Evolutionary conservation across 2,329 filamentous ascomycete species (phyloP), one percentile per base, ranked within the genome.

Genomic region (Fusarium sp.): DNA sequence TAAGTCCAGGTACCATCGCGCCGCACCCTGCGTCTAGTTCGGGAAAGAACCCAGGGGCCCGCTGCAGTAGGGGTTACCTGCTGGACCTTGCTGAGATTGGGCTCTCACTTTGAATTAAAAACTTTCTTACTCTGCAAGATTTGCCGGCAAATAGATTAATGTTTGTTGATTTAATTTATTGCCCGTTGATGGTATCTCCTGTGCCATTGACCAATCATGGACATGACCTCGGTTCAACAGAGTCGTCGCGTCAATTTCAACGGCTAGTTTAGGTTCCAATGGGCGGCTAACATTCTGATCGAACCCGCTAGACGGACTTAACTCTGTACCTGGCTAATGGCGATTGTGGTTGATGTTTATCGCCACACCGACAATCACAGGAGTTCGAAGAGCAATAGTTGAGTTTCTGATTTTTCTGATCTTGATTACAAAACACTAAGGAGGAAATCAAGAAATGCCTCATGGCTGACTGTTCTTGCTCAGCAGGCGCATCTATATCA

Each of bases 1-100:
- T 72, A 71, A 61, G 69, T 55, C 43, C 64, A 71, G 68, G 59
- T 66, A 61, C 63, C 63, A 71, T 70, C 67, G 54, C 41, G 58
- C 59, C 46, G 43, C 58, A 63, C 66, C 66, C 62, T 68, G 59
- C 45, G 30, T 30, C 32, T 28, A 53, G 34, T 32, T 32, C 50
- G 37, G 57, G 32, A 41, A 42, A 23, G 25, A 56, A 48, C 34
- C 66, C 66, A 69, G 21, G 25, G 60, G 37, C 28, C 66, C 66
- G 66, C 43, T 54, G 16, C 51, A 55, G 55, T 47, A 55, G 42
- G 53, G 62, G 59, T 43, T 47, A 40, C 11, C 10, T 51, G 28
- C 32, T 66, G 62, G 45, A 49, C 54, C 30, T 56, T 48, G 41
- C 41, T 55, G 54, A 25, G 40, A 30, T 62, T 55, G 49, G 55